phyloP scores from a whole-genome alignment of 345 rosid species.

The Atalantia buxifolia region DNA sequence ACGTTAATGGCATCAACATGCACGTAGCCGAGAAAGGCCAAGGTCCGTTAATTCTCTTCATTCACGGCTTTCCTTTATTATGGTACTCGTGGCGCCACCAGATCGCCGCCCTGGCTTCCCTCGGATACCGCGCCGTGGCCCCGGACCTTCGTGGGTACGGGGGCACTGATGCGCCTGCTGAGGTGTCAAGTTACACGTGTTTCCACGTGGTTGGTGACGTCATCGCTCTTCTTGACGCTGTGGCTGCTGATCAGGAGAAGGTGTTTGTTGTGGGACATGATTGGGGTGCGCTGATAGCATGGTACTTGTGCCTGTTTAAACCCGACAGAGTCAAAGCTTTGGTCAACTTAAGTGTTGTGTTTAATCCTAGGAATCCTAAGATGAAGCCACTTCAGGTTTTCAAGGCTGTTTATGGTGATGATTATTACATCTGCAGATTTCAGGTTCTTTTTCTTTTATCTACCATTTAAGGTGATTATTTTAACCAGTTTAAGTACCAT shows the following conservation, averaged over 20 bases:
- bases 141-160: slow-evolving; percentile 90
- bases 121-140: slow-evolving; percentile 74
- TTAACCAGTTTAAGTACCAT: too few species aligned
- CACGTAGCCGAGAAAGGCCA: slow-evolving; percentile 69
- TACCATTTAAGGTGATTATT: background rate
- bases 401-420: slow-evolving; percentile 51
- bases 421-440: slow-evolving; percentile 76
- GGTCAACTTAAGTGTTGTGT: slow-evolving; percentile 50
- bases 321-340: slow-evolving; percentile 67
- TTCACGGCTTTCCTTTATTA: slow-evolving; percentile 86
- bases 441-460: slow-evolving; percentile 37
- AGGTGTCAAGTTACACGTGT: slow-evolving; percentile 40
- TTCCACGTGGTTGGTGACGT: slow-evolving; percentile 58
- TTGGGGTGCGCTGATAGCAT: slow-evolving; percentile 68
- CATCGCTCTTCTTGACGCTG: slow-evolving; percentile 40
- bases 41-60: slow-evolving; percentile 57
- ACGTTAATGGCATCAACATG: slow-evolving; percentile 63
- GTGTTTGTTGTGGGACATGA: slow-evolving; percentile 73
- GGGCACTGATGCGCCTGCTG: slow-evolving; percentile 60
- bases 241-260: slow-evolving; percentile 33
- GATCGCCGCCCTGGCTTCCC: slow-evolving; percentile 50
- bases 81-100: slow-evolving; percentile 95
- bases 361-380: slow-evolving; percentile 48
- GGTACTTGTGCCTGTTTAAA: slow-evolving; percentile 53
- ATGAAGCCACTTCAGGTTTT: slow-evolving; percentile 46